Evolutionary conservation across 2,329 filamentous ascomycete genomes (phyloP), one percentile per base, ranked within the genome.

Genomic region (Colletotrichum truncatum): DNA sequence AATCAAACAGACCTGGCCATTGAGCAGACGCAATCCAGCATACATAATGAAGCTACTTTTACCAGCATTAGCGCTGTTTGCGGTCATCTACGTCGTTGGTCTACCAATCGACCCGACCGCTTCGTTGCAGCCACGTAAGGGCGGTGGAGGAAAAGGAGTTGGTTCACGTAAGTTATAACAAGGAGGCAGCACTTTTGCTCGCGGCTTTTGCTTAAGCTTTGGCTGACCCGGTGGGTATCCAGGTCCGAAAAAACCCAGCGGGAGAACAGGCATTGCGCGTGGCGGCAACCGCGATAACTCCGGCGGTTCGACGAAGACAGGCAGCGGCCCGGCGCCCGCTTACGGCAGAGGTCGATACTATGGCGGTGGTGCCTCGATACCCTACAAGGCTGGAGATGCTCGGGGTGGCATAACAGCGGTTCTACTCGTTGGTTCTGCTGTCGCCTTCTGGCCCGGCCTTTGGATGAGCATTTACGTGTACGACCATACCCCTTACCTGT

Each of bases 281-380:
- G 54, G 64, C 18, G 52, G 64, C 21, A 12, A 12, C 25, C 45
- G 45, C 38, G 64, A 66, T 52, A 83, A 80, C 63, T 30, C 71
- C 0, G 87, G 87, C 69, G 87, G 87, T 49, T 73, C 77, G 8
- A 89, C 89, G 4, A 82, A 77, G 4, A 77, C 81, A 6, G 90
- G 91, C 64, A 86, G 84, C 54, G 90, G 91, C 14, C 78, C 84
- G 1, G 71, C 79, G 14, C 88, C 87, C 4, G 66, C 72, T 1
- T 93, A 85, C 71, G 90, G 88, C 45, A 87, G 88, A 36, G 89
- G 90, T 7, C 71, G 74, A 54, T 92, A 85, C 75, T 94, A 93
- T 72, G 85, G 86, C 36, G 91, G 91, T 51, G 92, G 92, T 51
- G 84, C 88, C 0, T 66, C 79, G 3, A 73, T 74, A 1, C 91